These are phyloP conservation scores for Coprinopsis marcescibilis DNA, from an alignment of 768 basidiomycete genomes.

Conservation along the genomic window DNA sequence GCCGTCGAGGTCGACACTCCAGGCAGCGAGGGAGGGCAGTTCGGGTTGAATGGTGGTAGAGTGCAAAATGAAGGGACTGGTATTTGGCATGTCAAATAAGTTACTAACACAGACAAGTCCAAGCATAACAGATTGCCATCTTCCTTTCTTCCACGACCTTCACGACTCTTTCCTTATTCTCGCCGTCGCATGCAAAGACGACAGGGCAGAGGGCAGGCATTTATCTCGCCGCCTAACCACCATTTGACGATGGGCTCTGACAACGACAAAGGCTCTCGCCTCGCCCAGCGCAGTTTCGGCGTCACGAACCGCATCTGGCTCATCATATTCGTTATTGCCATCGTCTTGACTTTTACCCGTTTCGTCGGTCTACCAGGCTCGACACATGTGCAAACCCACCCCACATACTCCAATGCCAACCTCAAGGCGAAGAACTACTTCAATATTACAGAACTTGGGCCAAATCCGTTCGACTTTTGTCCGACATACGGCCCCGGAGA, in stretches of 20 bases:
- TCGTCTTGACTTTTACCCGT: constrained; percentile 52
- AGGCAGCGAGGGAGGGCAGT: constrained; percentile 2
- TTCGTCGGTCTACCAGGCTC: constrained; percentile 39
- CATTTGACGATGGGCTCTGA: constrained; percentile 41
- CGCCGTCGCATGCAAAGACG: constrained; percentile 55
- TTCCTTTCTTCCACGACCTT: constrained; percentile 13
- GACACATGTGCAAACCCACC: constrained; percentile 17
- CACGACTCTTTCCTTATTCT: no score
- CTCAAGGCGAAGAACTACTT: constrained; percentile 79
- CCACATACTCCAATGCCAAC: constrained; percentile 36
- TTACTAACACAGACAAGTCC: background rate
- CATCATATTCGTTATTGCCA: constrained; percentile 48
- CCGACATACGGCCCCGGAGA: constrained; percentile 84
- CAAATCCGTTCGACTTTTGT: constrained; percentile 87
- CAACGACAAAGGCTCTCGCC: constrained; percentile 47
- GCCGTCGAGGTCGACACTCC: background rate
- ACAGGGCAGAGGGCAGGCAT: constrained; percentile 43
- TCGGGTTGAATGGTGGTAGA: constrained; percentile 6
- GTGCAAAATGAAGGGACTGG: constrained; percentile 1
- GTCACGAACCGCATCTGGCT: constrained; percentile 68
- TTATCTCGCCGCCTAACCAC: constrained; percentile 44
- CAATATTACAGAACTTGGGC: constrained; percentile 49
- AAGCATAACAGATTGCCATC: constrained; percentile 9
- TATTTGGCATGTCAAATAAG: background rate
- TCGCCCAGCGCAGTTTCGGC: constrained; percentile 52